phyloP scores from a whole-genome alignment of 805 yeast genomes.

The Jamesozyma hellenica region DNA sequence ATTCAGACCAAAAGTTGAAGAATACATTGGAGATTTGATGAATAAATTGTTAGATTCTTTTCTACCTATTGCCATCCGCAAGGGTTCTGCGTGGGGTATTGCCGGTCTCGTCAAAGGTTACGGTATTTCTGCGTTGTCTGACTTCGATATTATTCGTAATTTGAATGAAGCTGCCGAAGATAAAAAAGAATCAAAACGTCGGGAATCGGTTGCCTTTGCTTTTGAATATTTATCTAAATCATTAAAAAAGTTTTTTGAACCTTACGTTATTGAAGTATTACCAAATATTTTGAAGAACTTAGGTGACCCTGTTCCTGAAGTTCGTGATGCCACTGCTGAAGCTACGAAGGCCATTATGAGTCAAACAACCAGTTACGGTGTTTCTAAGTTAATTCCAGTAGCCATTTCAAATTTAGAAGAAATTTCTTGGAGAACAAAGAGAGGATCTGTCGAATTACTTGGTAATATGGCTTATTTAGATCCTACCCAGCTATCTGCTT shows the following conservation, averaged over 20 bases:
- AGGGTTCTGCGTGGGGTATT: constrained; percentile 95
- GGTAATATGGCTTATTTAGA: constrained; percentile 98
- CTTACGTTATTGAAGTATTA: constrained; percentile 80
- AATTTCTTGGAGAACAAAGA: constrained; percentile 90
- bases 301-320: constrained; percentile 80
- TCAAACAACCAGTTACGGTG: constrained; percentile 84
- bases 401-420: constrained; percentile 81
- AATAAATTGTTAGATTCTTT: constrained; percentile 45
- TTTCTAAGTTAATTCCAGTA: constrained; percentile 80
- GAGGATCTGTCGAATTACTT: constrained; percentile 89
- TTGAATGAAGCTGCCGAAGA: constrained; percentile 81
- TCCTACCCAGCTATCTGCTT: constrained; percentile 84
- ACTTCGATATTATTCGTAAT: constrained; percentile 65
- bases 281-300: constrained; percentile 71
- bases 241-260: constrained; percentile 76
- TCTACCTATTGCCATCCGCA: constrained; percentile 40
- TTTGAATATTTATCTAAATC: constrained; percentile 75
- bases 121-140: constrained; percentile 69
- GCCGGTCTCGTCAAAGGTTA: constrained; percentile 88
- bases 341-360: constrained; percentile 88
- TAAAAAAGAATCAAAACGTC: constrained; percentile 55
- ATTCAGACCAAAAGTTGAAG: constrained; percentile 40
- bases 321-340: constrained; percentile 76
- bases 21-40: constrained; percentile 49
- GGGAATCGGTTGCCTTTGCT: constrained; percentile 84